phyloP scores from a whole-genome alignment of 139 green algal species.

The Chlorella vulgaris region DNA sequence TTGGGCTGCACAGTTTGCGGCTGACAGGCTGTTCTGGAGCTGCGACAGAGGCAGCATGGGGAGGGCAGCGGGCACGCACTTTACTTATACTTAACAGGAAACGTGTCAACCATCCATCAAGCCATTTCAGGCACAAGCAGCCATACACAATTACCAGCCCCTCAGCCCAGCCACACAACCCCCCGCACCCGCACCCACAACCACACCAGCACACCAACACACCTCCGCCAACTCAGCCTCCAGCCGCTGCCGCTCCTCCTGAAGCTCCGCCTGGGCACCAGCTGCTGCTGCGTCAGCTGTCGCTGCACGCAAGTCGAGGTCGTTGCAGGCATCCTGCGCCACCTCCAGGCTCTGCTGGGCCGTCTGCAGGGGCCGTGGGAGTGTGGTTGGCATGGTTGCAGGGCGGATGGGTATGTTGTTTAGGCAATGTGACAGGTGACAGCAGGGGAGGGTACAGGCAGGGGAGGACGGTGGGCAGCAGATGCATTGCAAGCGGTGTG shows the following conservation, averaged over 20 bases:
- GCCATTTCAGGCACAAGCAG: not conserved
- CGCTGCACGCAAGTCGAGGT: constrained; percentile 27
- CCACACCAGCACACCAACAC: too few species aligned
- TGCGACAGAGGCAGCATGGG: not conserved
- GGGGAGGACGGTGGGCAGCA: too few species aligned
- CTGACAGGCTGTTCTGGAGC: constrained; percentile 21
- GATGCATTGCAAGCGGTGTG: too few species aligned
- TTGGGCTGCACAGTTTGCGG: not conserved
- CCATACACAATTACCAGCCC: too few species aligned
- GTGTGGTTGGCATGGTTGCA: not conserved
- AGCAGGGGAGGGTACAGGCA: too few species aligned
- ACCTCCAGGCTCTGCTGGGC: constrained; percentile 21
- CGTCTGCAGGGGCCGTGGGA: constrained; percentile 10
- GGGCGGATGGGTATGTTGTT: not conserved
- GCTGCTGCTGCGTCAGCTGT: not conserved
- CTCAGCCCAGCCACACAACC: too few species aligned
- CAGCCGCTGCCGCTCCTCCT: constrained; percentile 20
- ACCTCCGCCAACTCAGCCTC: not conserved
- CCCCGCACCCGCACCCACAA: not conserved
- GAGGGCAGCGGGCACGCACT: too few species aligned
- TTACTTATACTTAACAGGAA: too few species aligned
- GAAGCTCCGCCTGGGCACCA: constrained; percentile 20
- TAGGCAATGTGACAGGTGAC: not conserved
- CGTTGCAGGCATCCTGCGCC: constrained; percentile 34
- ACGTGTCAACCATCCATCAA: not conserved